Evolutionary conservation across 2,329 filamentous ascomycete genomes (phyloP).

Genomic region (Monosporascus sp.): DNA sequence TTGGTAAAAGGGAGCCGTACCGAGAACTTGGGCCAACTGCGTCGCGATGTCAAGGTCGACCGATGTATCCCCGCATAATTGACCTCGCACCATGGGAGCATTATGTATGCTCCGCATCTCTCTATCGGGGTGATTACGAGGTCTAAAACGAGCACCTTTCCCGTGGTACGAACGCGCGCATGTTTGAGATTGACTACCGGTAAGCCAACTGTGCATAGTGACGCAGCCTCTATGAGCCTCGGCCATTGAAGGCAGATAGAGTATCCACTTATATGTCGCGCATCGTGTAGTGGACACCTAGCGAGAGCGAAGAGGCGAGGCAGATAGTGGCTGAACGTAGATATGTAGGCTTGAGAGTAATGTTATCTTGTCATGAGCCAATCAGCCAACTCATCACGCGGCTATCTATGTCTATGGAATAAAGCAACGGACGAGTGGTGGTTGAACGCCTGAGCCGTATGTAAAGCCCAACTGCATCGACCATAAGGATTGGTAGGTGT

Average conservation of each 20-base stretch:
- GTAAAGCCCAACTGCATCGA: neutral
- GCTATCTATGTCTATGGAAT: conserved; percentile 7
- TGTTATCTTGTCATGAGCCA: conserved; percentile 16
- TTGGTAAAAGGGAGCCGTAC: neutral
- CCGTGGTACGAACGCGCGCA: too few species aligned
- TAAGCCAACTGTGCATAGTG: too few species aligned
- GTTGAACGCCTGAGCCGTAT: neutral
- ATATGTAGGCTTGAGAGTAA: conserved; percentile 16
- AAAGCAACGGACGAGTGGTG: neutral
- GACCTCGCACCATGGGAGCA: too few species aligned
- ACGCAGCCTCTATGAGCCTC: neutral
- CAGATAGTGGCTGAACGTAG: conserved; percentile 8
- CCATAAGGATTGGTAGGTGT: neutral
- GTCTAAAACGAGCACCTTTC: too few species aligned
- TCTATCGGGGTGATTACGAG: neutral
- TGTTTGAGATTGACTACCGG: too few species aligned
- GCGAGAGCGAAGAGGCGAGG: conserved; percentile 7
- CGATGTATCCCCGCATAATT: neutral
- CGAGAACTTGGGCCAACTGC: neutral
- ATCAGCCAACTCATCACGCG: conserved; percentile 17
- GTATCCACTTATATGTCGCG: neutral
- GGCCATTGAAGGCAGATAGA: neutral
- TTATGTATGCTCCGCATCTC: neutral
- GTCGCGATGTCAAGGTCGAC: neutral
- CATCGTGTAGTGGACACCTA: neutral